Evolutionary conservation across 2,329 filamentous ascomycete genomes (phyloP).

Genomic region (Sporothrix dimorphospora): DNA sequence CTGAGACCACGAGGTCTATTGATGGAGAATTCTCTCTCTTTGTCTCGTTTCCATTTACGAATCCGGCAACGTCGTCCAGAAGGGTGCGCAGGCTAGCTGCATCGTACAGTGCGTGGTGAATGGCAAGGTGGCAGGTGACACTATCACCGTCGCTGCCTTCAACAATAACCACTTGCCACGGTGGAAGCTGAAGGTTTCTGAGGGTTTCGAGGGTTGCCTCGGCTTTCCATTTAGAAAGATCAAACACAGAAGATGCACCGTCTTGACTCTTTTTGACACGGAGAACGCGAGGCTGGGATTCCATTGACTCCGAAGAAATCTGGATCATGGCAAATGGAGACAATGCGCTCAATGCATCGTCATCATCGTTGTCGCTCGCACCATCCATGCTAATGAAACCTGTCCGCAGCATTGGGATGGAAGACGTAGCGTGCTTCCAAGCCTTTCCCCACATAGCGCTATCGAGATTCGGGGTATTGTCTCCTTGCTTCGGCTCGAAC

Average conservation of each 20-base stretch:
- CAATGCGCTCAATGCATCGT: slow-evolving; percentile 46
- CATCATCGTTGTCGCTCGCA: slow-evolving; percentile 67
- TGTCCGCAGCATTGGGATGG: slow-evolving; percentile 74
- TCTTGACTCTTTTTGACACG: slow-evolving; percentile 8
- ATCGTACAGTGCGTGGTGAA: slow-evolving; percentile 87
- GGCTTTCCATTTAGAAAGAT: slow-evolving; percentile 45
- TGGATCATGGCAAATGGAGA: slow-evolving; percentile 75
- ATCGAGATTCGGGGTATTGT: slow-evolving; percentile 38
- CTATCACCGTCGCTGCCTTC: slow-evolving; percentile 40
- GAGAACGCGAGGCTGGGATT: background rate
- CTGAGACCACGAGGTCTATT: slow-evolving; percentile 43
- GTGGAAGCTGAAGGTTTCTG: slow-evolving; percentile 54
- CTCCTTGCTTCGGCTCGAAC: slow-evolving; percentile 50
- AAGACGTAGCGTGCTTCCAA: slow-evolving; percentile 59
- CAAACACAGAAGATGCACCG: no score
- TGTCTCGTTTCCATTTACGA: slow-evolving; percentile 39
- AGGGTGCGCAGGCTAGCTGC: slow-evolving; percentile 72
- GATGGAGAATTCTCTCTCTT: slow-evolving; percentile 26
- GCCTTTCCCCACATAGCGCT: slow-evolving; percentile 53
- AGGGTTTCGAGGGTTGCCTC: slow-evolving; percentile 43
- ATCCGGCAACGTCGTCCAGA: slow-evolving; percentile 59
- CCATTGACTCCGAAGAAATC: slow-evolving; percentile 43
- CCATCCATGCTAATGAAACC: slow-evolving; percentile 70
- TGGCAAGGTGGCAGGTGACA: slow-evolving; percentile 45
- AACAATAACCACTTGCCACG: slow-evolving; percentile 65